A percentile compares a stretch with the other conserved stretches of the same genome.
phyloP scores from a whole-genome alignment of 2,329 filamentous ascomycete species.

The Calonectria honghensis region DNA sequence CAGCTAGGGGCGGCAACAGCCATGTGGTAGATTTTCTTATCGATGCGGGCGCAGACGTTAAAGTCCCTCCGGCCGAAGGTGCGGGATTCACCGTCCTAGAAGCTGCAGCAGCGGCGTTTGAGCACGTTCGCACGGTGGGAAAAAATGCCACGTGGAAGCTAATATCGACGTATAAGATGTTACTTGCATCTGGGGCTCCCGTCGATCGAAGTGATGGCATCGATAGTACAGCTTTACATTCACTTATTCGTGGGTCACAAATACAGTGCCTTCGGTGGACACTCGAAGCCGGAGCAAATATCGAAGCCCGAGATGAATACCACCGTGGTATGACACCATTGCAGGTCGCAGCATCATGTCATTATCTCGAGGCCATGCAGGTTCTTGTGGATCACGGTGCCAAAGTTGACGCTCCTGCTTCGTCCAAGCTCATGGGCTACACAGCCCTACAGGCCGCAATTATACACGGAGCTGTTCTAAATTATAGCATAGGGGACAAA shows the following conservation, averaged over 20 bases:
- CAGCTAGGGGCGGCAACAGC: not conserved
- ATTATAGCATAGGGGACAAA: too few species aligned
- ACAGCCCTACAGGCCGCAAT: slow-evolving; percentile 11
- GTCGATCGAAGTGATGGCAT: slow-evolving; percentile 2
- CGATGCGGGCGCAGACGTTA: not conserved
- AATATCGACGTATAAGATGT: not conserved
- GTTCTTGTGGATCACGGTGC: slow-evolving; percentile 8
- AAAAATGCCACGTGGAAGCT: too few species aligned
- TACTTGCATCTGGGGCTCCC: not conserved
- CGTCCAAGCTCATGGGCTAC: not conserved
- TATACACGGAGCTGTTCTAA: too few species aligned
- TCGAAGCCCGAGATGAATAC: not conserved
- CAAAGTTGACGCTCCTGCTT: slow-evolving; percentile 19
- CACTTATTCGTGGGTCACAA: not conserved
- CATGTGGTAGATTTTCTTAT: not conserved
- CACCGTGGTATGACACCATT: not conserved
- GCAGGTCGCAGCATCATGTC: not conserved
- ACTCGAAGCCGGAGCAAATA: slow-evolving; percentile 7
- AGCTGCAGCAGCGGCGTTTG: not conserved
- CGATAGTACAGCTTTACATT: not conserved
- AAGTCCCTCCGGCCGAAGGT: not conserved
- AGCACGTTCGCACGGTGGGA: fast-evolving
- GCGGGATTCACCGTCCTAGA: not conserved
- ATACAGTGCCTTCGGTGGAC: not conserved
- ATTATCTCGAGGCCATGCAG: not conserved